These are phyloP conservation scores for Orbilia ellipsospora DNA, from an alignment of 2,329 filamentous ascomycete genomes.

Conservation along the genomic window DNA sequence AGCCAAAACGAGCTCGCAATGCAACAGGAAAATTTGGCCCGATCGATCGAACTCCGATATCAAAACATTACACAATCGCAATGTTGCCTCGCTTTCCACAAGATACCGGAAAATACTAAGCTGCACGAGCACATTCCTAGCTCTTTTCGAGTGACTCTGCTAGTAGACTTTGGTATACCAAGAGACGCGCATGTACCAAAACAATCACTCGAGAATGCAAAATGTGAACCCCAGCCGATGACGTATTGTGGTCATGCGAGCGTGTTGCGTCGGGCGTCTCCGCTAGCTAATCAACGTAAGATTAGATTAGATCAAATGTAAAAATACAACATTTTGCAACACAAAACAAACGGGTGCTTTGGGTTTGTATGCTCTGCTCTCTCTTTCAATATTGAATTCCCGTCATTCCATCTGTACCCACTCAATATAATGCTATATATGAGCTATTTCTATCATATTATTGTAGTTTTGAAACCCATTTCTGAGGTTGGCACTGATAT, in stretches of 20 bases:
- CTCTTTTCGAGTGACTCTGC: background rate
- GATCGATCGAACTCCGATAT: background rate
- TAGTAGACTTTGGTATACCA: no score
- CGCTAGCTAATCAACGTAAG: background rate
- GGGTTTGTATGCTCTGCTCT: no score
- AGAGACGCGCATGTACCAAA: no score
- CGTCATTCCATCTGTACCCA: no score
- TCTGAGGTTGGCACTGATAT: no score
- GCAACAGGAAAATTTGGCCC: background rate
- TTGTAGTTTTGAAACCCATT: no score
- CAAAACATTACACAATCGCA: background rate
- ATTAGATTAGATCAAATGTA: slow-evolving; percentile 12
- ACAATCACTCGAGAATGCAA: no score
- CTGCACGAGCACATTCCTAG: background rate
- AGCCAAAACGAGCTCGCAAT: background rate
- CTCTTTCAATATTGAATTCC: no score
- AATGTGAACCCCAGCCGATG: background rate
- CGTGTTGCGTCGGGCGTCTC: background rate
- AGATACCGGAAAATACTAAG: background rate
- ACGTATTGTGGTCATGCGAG: background rate
- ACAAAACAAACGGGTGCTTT: no score
- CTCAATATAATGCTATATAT: no score
- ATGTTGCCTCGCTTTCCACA: background rate
- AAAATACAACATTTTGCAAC: no score
- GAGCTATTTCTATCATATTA: no score